phyloP scores from a whole-genome alignment of 1,284 basidiomycete genomes.

The Gomphus sp. region DNA sequence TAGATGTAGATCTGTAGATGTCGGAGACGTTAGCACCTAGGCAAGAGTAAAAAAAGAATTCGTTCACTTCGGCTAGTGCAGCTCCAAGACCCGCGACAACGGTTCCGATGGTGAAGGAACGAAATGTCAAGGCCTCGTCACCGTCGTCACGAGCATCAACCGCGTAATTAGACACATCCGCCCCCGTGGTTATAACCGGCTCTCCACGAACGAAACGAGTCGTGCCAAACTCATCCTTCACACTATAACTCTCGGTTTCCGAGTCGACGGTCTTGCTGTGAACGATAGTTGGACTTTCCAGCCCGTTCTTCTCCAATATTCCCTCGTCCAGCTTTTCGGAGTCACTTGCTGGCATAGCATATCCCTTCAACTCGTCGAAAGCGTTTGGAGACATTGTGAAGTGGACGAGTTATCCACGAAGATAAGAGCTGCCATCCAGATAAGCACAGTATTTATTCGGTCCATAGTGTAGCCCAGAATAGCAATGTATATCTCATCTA shows the following conservation, averaged over 20 bases:
- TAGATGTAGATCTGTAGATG: conserved; percentile 46
- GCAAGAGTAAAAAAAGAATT: background rate
- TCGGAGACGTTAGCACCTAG: background rate
- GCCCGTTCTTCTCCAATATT: background rate
- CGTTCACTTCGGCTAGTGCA: conserved; percentile 36
- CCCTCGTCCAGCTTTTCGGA: background rate
- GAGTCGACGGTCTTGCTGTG: background rate
- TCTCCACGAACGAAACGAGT: conserved; percentile 37
- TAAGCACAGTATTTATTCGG: too few species aligned
- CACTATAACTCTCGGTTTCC: conserved; percentile 4
- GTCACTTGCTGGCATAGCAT: background rate
- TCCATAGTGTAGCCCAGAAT: too few species aligned
- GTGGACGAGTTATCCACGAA: too few species aligned
- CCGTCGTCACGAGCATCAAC: conserved; percentile 55
- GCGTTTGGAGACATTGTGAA: background rate
- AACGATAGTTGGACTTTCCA: background rate
- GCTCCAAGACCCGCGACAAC: conserved; percentile 46
- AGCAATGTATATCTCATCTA: too few species aligned
- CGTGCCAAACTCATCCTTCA: background rate
- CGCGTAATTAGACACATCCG: conserved; percentile 50
- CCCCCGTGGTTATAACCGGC: conserved; percentile 42
- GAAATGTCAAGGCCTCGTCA: conserved; percentile 48
- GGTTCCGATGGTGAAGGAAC: conserved; percentile 48
- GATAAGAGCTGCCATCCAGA: too few species aligned
- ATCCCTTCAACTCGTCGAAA: background rate